phyloP scores from a whole-genome alignment of 1,284 basidiomycete genomes.

The Tranzscheliella williamsii region DNA sequence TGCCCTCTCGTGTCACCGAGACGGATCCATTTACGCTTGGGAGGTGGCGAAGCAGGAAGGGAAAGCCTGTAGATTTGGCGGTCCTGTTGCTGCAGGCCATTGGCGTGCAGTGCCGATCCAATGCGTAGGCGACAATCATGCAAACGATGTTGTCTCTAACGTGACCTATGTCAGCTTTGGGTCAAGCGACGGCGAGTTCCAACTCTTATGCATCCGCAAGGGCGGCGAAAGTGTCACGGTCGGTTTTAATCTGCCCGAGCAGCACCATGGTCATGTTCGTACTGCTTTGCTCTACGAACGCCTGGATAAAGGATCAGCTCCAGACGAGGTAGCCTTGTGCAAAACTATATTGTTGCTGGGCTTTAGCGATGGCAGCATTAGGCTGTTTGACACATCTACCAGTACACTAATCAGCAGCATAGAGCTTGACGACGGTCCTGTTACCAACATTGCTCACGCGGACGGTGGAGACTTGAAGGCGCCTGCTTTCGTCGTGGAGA shows the following conservation, averaged over 20 bases:
- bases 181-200: background rate
- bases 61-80: slow-evolving; percentile 2
- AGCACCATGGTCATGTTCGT: slow-evolving; percentile 17
- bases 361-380: slow-evolving; percentile 20
- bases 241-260: slow-evolving; percentile 13
- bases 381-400: slow-evolving; percentile 16
- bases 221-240: slow-evolving; percentile 2
- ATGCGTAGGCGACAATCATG: background rate
- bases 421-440: slow-evolving; percentile 32
- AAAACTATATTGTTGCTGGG: slow-evolving; percentile 13
- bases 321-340: no score
- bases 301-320: no score
- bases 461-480: slow-evolving; percentile 12
- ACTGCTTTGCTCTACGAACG: slow-evolving; percentile 16
- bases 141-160: background rate
- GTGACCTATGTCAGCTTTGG: background rate
- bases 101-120: background rate
- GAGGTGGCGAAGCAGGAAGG: slow-evolving; percentile 10
- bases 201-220: background rate
- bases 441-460: slow-evolving; percentile 7
- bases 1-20: slow-evolving; percentile 29
- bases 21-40: slow-evolving; percentile 29
- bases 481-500: slow-evolving; percentile 19
- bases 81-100: background rate
- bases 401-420: slow-evolving; percentile 16